Conservation (phyloP, 78 protist species). For the Dictyostelium intermedium region DNA sequence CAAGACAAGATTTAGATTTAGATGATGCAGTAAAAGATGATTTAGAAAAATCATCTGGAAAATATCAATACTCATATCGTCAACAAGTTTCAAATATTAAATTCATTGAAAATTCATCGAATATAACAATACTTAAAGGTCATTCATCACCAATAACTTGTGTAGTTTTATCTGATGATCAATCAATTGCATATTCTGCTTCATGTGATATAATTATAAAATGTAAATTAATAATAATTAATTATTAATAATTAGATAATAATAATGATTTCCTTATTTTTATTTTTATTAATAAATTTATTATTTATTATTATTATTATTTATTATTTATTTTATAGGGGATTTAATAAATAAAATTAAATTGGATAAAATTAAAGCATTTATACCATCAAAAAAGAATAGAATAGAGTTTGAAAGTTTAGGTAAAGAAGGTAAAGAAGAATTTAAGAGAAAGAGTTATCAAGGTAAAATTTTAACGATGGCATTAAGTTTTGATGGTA, state of each 20-base stretch:
- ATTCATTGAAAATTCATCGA: neutral
- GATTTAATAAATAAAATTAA: slow-evolving; percentile 33
- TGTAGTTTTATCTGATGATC: slow-evolving; percentile 67
- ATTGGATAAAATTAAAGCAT: slow-evolving; percentile 36
- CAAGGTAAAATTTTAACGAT: slow-evolving; percentile 73
- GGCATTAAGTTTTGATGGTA: slow-evolving; percentile 86
- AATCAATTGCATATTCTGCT: slow-evolving; percentile 58
- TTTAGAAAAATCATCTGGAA: neutral
- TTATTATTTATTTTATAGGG: slow-evolving; percentile 19
- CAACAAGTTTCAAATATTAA: slow-evolving; percentile 8
- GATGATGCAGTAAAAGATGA: neutral
- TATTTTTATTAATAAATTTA: neutral
- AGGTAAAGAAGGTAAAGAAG: neutral
- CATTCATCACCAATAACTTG: slow-evolving; percentile 77
- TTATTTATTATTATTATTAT: neutral
- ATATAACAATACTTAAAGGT: slow-evolving; percentile 39
- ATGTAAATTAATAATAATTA: neutral
- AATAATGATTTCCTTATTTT: neutral
- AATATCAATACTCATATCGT: neutral
- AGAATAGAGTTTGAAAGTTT: neutral
- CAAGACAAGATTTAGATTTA: neutral
- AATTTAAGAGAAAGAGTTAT: neutral
- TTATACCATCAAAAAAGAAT: slow-evolving; percentile 25
- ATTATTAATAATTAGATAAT: neutral
- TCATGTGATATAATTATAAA: slow-evolving; percentile 75